Evolutionary conservation across 2,329 filamentous ascomycete genomes (phyloP), one percentile per base, ranked within the genome.

Genomic region (Lasiodiplodia sp.): DNA sequence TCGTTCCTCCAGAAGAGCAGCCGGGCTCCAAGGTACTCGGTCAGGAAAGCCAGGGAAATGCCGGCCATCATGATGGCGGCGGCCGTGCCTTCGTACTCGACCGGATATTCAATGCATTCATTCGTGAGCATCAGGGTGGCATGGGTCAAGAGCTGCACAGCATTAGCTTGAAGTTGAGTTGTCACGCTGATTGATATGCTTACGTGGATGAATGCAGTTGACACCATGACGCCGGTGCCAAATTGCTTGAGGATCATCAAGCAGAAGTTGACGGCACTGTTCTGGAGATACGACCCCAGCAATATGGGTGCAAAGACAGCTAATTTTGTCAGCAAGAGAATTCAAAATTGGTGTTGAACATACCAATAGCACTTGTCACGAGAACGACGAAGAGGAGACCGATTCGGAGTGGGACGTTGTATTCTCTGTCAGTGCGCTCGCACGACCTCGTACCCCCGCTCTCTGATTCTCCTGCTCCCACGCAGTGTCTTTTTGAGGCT

Each of bases 1-100:
- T 47, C 51, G 23, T 57, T 40, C 6, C 21, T 37, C 51, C 64
- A 47, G 64, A 38, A 51, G 23, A 58, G 51, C 28, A 64, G 18
- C 14, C 60, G 28, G 7, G 60, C 18, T 52, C 90, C 88, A 14
- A 87, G 71, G 72, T 88, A 93, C 75, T 94, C 92, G 44, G 92
- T 83, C 1, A 92, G 73, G 77, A 93, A 94, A 0, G 91, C 90
- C 3, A 93, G 72, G 77, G 93, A 91, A 1, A 93, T 80, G 0
- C 92, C 92, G 0, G 88, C 91, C 88, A 94, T 91, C 57, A 91
- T 85, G 51, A 94, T 87, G 2, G 91, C 88, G 0, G 90, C 87
- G 0, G 91, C 87, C 0, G 89, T 92, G 3, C 83, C 87, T 77
- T 94, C 92, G 73, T 92, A 94, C 5, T 81, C 75, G 2, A 94